phyloP scores from a whole-genome alignment of 345 rosid species.

The Gossypium anomalum region DNA sequence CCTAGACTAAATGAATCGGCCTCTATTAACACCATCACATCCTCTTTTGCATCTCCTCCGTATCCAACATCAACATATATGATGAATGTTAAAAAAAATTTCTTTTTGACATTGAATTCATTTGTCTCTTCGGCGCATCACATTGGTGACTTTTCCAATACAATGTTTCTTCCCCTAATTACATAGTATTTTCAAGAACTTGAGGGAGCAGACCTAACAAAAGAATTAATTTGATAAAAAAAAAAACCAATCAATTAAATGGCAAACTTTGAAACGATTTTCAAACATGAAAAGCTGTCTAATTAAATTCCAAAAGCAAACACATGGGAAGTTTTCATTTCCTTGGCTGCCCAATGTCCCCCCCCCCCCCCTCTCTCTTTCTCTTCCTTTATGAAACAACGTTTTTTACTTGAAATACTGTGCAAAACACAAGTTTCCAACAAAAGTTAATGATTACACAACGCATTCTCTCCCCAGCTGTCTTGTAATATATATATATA shows the following conservation, averaged over 20 bases:
- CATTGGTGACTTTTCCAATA: conserved; percentile 3
- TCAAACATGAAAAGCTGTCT: background rate
- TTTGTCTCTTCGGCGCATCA: background rate
- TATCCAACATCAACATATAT: too few relatives aligned
- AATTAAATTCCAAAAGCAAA: conserved; percentile 2
- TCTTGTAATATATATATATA: background rate
- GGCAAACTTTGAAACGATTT: background rate
- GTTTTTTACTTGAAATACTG: background rate
- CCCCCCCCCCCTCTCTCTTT: background rate
- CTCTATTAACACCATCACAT: too few relatives aligned
- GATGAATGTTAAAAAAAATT: too few relatives aligned
- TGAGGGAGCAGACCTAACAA: background rate
- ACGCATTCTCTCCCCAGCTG: conserved; percentile 10
- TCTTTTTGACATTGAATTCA: background rate
- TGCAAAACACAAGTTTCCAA: background rate
- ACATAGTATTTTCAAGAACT: background rate
- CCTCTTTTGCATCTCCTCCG: too few relatives aligned
- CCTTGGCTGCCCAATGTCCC: background rate
- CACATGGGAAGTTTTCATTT: background rate
- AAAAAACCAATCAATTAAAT: background rate
- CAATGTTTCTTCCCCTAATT: background rate
- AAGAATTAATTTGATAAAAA: background rate
- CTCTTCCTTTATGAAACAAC: background rate
- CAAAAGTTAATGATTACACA: conserved; percentile 6
- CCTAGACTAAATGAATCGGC: too few relatives aligned